phyloP scores from a whole-genome alignment of 805 yeast species.

The Ogataea nonfermentans region DNA sequence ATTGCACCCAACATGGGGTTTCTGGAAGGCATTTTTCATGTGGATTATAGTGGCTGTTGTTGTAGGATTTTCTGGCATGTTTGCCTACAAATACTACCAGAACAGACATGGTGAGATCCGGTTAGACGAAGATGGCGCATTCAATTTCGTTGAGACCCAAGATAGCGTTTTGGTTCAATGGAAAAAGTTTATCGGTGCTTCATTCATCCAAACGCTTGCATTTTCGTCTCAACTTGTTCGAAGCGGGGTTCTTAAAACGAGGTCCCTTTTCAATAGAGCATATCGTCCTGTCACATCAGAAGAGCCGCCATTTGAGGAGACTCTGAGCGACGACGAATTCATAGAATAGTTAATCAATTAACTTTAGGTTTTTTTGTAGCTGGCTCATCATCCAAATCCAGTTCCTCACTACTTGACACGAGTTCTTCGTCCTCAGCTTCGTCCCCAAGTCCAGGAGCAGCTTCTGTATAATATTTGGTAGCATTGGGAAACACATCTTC shows the following conservation, averaged over 20 bases:
- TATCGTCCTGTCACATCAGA: not conserved
- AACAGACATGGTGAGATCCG: constrained; percentile 74
- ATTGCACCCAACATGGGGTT: constrained; percentile 49
- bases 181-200: constrained; percentile 23
- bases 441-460: constrained; percentile 58
- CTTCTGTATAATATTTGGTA: constrained; percentile 75
- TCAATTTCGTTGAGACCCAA: constrained; percentile 33
- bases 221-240: constrained; percentile 22
- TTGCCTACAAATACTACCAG: constrained; percentile 22
- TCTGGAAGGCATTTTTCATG: constrained; percentile 42
- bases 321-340: constrained; percentile 8
- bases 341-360: not conserved
- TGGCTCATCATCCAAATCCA: constrained; percentile 36
- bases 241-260: constrained; percentile 7
- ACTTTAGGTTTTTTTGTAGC: constrained; percentile 6
- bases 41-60: constrained; percentile 53
- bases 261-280: not conserved
- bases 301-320: not conserved
- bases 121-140: constrained; percentile 61
- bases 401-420: constrained; percentile 42
- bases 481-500: constrained; percentile 88
- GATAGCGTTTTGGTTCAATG: constrained; percentile 15
- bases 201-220: constrained; percentile 35
- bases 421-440: constrained; percentile 49
- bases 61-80: constrained; percentile 43